Conservation (phyloP, 2,329 filamentous ascomycete species). For the Fusarium sp. region DNA sequence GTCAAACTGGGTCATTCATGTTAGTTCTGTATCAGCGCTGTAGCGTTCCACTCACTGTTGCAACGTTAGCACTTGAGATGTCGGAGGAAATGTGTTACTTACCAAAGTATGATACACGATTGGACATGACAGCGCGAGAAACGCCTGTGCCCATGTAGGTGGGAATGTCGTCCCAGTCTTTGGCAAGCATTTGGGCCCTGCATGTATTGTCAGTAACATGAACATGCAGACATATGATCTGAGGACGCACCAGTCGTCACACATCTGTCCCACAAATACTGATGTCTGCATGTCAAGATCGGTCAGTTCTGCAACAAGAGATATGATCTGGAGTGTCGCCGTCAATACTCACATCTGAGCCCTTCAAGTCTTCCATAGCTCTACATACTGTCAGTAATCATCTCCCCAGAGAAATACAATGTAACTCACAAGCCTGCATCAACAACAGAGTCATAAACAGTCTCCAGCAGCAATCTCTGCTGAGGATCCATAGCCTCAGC, state of each 20-base stretch:
- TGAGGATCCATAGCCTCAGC: slow-evolving; percentile 21
- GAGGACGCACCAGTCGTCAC: not conserved
- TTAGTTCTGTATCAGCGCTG: not conserved
- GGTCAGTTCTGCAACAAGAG: not conserved
- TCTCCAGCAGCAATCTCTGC: slow-evolving; percentile 7
- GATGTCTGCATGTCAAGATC: not conserved
- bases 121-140: slow-evolving; percentile 20
- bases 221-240: not conserved
- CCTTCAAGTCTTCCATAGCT: not conserved
- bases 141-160: slow-evolving; percentile 10
- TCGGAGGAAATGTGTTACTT: accelerated
- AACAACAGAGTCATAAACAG: slow-evolving; percentile 11
- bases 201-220: not conserved
- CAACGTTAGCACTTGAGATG: not conserved
- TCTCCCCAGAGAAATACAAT: accelerated
- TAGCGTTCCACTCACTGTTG: not conserved
- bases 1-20: not conserved
- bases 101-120: slow-evolving; percentile 16
- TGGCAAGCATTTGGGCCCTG: slow-evolving; percentile 5
- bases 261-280: slow-evolving; percentile 8
- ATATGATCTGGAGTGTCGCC: not conserved
- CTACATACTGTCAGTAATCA: not conserved
- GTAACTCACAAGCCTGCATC: not conserved
- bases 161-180: slow-evolving; percentile 2
- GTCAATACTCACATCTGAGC: not conserved